Conservation (phyloP, 176 grass and related monocot species). For the Leersia perrieri region DNA sequence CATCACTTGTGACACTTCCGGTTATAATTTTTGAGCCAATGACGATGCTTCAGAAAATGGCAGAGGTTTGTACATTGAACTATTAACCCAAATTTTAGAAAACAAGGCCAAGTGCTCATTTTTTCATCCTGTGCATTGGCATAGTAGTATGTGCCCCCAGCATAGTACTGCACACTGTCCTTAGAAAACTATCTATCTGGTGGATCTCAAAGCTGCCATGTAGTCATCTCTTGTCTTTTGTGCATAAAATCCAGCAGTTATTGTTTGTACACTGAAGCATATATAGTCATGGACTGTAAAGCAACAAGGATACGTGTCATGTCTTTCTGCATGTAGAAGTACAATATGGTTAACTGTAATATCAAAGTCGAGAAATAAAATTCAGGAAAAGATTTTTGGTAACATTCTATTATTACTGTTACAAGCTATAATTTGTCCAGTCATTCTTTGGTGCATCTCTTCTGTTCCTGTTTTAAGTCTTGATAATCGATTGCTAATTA, state of each 20-base stretch:
- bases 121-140: conserved; percentile 1
- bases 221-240: neutral
- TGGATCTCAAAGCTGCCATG: neutral
- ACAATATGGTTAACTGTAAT: neutral
- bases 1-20: conserved; percentile 96
- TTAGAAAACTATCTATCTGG: neutral
- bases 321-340: neutral
- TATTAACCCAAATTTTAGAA: neutral
- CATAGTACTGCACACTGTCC: neutral
- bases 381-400: neutral
- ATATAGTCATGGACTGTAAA: neutral
- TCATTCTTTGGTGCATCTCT: conserved; percentile 2
- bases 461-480: neutral
- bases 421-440: neutral
- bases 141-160: neutral
- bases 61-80: conserved; percentile 81
- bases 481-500: conserved; percentile 16
- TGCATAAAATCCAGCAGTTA: neutral
- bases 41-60: conserved; percentile 94
- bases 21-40: conserved; percentile 99
- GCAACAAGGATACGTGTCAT: neutral
- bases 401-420: neutral
- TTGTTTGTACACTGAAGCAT: neutral
- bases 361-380: conserved; percentile 12
- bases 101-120: neutral